phyloP scores from a whole-genome alignment of 495 filamentous ascomycete species.

The Geoglossum glabrum region DNA sequence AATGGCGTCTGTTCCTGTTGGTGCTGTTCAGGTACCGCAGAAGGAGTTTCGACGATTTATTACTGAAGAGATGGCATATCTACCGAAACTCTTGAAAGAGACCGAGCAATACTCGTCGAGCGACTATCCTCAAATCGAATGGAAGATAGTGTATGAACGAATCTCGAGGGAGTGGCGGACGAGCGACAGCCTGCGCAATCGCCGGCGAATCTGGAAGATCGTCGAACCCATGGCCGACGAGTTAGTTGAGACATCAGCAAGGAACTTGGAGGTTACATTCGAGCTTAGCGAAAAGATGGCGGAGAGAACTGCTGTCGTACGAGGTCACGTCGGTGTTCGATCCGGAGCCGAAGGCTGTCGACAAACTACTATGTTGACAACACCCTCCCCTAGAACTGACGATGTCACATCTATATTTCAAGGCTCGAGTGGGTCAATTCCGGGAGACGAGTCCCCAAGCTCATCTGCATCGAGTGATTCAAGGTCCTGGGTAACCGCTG shows the following conservation, averaged over 20 bases:
- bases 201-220: conserved; percentile 19
- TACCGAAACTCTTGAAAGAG: conserved; percentile 11
- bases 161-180: conserved; percentile 7
- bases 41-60: conserved; percentile 16
- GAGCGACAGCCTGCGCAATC: conserved; percentile 14
- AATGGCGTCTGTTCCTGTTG: conserved; percentile 12
- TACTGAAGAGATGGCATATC: conserved; percentile 16
- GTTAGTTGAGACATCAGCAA: conserved; percentile 14
- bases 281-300: conserved; percentile 6
- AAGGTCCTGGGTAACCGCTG: neutral
- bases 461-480: conserved; percentile 3
- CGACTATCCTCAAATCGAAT: conserved; percentile 12
- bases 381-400: neutral
- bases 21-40: conserved; percentile 11
- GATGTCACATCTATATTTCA: neutral
- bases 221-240: conserved; percentile 19
- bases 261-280: conserved; percentile 9
- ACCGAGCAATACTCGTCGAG: neutral
- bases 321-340: conserved; percentile 14
- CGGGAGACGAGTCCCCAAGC: neutral
- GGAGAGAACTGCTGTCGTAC: conserved; percentile 13
- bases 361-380: conserved; percentile 15
- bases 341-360: conserved; percentile 12
- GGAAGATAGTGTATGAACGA: conserved; percentile 15
- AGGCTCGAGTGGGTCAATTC: neutral